Base-by-base conservation (phyloP, 1,284 basidiomycete genomes). In the Tremellales sp. region DNA sequence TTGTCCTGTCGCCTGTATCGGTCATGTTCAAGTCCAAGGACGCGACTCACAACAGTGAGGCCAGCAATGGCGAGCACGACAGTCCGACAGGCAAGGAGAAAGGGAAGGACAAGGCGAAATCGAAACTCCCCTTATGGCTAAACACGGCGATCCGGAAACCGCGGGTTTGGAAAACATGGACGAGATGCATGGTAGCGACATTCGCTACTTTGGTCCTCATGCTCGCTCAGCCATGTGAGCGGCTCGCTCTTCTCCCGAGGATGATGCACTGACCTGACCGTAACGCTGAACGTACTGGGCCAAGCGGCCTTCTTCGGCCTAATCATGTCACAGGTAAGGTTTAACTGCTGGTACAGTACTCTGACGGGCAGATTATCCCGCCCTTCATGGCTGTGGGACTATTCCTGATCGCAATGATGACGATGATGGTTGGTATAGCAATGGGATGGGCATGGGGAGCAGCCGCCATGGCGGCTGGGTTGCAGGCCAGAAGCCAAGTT, bases 361-460 rank as follows among this genome's bases (percentile, higher is more conserved):
- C 39, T 40, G 39, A 40, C 19, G 55, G n/a, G 13, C 46, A 62
- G 36, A 74, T 76, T 55, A 44, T 72, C 6, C 67, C 74, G 6
- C 72, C 74, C 1, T 60, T 41, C 7, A 62, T 75, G 56, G 67
- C 73, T 0, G 17, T 70, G 19, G 57, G 60, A 15, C 46, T 75
- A 3, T 72, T 65, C 57, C 21, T 71, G 17, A 64, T 74, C 43
- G 76, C 73, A 7, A 73, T 80, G 5, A 52, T 75, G 3, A 81
- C 79, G 1, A 60, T 85, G 19, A 63, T 81, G 2, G 19, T 81
- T 50, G 86, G 87, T 0, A 77, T 85, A 70, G 70, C 80, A 1
- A 44, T 86, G 4, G 87, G 87, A 7, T 89, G 87, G 87, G 87
- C 82, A 0, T 81, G 85, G 76, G 84, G 84, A 4, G 78, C 75